Conservation (phyloP, 805 yeast species). For the Zygosaccharomyces siamensis region DNA sequence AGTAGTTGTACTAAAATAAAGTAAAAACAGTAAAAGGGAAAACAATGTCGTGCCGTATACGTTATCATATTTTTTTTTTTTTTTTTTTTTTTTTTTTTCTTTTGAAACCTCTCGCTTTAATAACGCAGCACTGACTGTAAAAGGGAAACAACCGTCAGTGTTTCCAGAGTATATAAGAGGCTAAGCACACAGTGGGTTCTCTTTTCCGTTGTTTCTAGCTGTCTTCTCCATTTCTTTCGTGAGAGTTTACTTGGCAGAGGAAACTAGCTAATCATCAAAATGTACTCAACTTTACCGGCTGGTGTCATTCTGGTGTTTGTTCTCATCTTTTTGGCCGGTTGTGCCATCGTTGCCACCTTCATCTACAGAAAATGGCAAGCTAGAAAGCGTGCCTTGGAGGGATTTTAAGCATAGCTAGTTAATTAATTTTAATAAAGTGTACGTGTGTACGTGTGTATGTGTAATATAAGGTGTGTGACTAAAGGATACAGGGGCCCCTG, state of each 20-base stretch:
- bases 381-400: slow-evolving; percentile 38
- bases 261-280: not conserved
- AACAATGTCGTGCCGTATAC: slow-evolving; percentile 8
- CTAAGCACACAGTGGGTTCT: not conserved
- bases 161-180: not conserved
- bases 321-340: slow-evolving; percentile 34
- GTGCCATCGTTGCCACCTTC: slow-evolving; percentile 31
- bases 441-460: slow-evolving; percentile 7
- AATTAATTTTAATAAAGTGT: slow-evolving; percentile 3
- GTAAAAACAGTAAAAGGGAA: slow-evolving; percentile 13
- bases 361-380: slow-evolving; percentile 34
- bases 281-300: slow-evolving; percentile 53
- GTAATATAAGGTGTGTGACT: slow-evolving; percentile 6
- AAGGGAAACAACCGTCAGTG: not conserved
- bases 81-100: not conserved
- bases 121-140: slow-evolving; percentile 2
- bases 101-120: not conserved
- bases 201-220: too few species aligned
- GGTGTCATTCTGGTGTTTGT: slow-evolving; percentile 70
- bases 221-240: too few species aligned
- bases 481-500: not conserved
- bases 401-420: slow-evolving; percentile 18
- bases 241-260: not conserved
- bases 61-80: not conserved
- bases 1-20: too few species aligned